phyloP scores from a whole-genome alignment of 2,329 filamentous ascomycete species.

The Fusarium succisae region DNA sequence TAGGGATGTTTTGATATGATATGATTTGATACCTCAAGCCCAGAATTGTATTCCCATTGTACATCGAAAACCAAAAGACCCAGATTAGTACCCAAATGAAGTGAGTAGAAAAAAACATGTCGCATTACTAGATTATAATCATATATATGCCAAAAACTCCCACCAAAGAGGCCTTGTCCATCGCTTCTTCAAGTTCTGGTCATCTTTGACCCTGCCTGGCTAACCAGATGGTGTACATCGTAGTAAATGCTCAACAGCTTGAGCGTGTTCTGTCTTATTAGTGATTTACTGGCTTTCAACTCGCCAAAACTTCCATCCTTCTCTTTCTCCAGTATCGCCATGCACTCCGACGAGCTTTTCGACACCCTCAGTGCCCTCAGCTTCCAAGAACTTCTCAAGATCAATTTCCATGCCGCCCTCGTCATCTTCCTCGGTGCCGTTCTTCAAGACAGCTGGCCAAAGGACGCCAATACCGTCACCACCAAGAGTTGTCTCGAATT shows the following conservation, averaged over 20 bases:
- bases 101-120: constrained; percentile 30
- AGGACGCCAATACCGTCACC: constrained; percentile 94
- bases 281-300: constrained; percentile 57
- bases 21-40: neutral
- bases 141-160: constrained; percentile 38
- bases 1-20: neutral
- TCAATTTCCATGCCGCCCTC: constrained; percentile 93
- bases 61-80: neutral
- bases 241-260: constrained; percentile 9
- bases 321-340: constrained; percentile 71
- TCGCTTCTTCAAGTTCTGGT: constrained; percentile 25
- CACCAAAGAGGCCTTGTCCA: constrained; percentile 29
- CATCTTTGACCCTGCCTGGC: constrained; percentile 38
- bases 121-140: constrained; percentile 43
- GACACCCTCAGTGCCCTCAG: constrained; percentile 84
- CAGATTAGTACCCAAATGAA: neutral
- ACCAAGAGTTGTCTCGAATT: constrained; percentile 89
- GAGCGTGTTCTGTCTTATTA: neutral
- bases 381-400: constrained; percentile 82
- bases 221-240: constrained; percentile 36
- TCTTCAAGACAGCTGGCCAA: constrained; percentile 90
- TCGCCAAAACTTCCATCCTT: constrained; percentile 90
- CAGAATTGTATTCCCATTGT: neutral
- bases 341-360: constrained; percentile 87
- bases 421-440: constrained; percentile 79